phyloP scores from a whole-genome alignment of 306 rosid genomes.

The Mimosa bimucronata region DNA sequence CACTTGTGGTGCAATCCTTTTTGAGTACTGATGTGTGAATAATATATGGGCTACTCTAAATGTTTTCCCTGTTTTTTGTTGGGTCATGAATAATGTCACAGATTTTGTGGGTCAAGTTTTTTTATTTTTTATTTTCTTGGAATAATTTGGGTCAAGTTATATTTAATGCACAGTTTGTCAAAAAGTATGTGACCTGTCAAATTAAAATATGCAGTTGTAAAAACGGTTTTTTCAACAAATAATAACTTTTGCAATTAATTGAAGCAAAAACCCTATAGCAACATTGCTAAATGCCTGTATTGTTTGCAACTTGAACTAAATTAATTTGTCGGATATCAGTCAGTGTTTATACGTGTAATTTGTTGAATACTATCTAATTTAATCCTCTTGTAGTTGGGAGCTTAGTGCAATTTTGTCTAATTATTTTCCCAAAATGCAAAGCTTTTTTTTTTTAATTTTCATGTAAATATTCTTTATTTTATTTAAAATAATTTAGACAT shows the following conservation, averaged over 20 bases:
- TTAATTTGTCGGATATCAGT: not conserved
- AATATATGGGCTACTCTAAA: constrained; percentile 16
- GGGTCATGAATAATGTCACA: constrained; percentile 21
- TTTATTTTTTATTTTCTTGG: not conserved
- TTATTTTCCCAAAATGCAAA: no score
- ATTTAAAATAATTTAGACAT: no score
- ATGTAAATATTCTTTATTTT: no score
- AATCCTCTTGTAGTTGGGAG: no score
- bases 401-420: no score
- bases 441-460: no score
- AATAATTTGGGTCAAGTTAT: not conserved
- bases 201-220: not conserved
- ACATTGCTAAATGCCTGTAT: not conserved
- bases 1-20: constrained; percentile 25
- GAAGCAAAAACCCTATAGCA: not conserved
- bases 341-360: not conserved
- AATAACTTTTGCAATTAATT: not conserved
- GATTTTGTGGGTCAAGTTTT: constrained; percentile 14
- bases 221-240: not conserved
- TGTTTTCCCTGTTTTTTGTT: not conserved
- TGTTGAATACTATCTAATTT: not conserved
- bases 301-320: not conserved
- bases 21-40: constrained; percentile 33
- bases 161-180: not conserved
- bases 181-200: not conserved